These are phyloP conservation scores for Hericium rajendrae DNA, from an alignment of 768 basidiomycete genomes.

Conservation along the genomic window DNA sequence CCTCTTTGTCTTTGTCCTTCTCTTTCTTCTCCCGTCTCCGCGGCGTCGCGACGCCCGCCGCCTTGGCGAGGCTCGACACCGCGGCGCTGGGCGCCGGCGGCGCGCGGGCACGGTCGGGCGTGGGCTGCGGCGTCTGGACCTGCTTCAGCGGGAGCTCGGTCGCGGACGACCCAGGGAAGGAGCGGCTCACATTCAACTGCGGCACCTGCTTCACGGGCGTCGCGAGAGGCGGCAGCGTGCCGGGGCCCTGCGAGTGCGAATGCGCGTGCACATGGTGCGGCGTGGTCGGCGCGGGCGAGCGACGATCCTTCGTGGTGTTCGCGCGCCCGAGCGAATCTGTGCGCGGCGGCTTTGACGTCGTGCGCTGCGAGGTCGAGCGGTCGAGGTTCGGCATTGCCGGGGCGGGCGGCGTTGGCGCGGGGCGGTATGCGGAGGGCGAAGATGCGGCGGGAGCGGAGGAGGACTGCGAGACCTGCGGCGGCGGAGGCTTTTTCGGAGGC, in stretches of 20 bases:
- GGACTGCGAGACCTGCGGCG: slow-evolving; percentile 15
- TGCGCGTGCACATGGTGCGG: slow-evolving; percentile 14
- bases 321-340: slow-evolving; percentile 41
- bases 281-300: slow-evolving; percentile 28
- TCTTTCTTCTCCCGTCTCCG: slow-evolving; percentile 82
- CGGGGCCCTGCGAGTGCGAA: slow-evolving; percentile 7
- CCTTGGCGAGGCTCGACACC: slow-evolving; percentile 55
- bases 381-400: slow-evolving; percentile 63
- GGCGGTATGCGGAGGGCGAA: slow-evolving; percentile 55
- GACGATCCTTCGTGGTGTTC: slow-evolving; percentile 59
- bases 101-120: slow-evolving; percentile 19
- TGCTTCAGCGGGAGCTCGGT: slow-evolving; percentile 6
- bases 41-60: slow-evolving; percentile 68
- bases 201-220: slow-evolving; percentile 11
- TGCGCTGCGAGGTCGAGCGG: slow-evolving; percentile 80
- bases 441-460: slow-evolving; percentile 10
- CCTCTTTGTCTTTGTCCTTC: slow-evolving; percentile 66
- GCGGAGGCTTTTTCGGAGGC: slow-evolving; percentile 31
- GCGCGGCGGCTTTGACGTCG: slow-evolving; percentile 34
- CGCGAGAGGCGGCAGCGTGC: slow-evolving; percentile 1
- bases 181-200: not conserved
- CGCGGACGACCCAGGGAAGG: slow-evolving; percentile 8
- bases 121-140: slow-evolving; percentile 13
- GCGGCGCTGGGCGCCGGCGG: slow-evolving; percentile 54
- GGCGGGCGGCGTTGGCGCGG: slow-evolving; percentile 66